phyloP scores from a whole-genome alignment of 768 basidiomycete species.

The Cystofilobasidium capitatum region DNA sequence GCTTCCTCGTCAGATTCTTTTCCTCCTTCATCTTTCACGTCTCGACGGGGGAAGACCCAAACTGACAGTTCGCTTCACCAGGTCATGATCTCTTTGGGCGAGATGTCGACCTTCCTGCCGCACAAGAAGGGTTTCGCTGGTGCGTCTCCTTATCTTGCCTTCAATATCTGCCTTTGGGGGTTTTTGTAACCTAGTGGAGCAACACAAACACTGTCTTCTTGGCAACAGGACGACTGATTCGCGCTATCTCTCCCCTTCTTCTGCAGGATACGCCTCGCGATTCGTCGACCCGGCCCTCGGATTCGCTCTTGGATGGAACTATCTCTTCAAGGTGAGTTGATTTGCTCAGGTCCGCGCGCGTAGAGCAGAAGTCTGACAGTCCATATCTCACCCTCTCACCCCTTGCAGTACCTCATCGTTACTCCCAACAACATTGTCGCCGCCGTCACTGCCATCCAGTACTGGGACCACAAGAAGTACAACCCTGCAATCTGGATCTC shows the following conservation, averaged over 20 bases:
- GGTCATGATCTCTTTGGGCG: constrained; percentile 19
- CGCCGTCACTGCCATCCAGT: constrained; percentile 47
- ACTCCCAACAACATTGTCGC: constrained; percentile 53
- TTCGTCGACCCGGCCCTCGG: constrained; percentile 60
- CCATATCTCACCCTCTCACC: too few relatives aligned
- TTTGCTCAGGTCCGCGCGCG: neutral
- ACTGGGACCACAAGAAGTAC: constrained; percentile 33
- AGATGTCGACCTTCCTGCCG: constrained; percentile 48
- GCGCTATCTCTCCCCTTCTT: neutral
- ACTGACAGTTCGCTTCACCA: constrained; percentile 37
- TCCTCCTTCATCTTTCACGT: constrained; percentile 19
- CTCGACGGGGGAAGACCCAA: constrained; percentile 51
- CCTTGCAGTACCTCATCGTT: constrained; percentile 48
- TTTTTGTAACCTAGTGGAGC: too few relatives aligned
- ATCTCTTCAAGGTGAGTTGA: constrained; percentile 41
- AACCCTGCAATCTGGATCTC: constrained; percentile 52
- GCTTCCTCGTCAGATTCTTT: constrained; percentile 38
- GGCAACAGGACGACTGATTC: neutral
- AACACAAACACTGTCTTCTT: too few relatives aligned
- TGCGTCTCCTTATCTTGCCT: neutral
- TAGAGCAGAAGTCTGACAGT: too few relatives aligned
- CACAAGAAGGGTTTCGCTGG: constrained; percentile 37
- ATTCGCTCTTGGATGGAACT: constrained; percentile 59
- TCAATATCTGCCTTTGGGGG: neutral
- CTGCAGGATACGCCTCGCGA: constrained; percentile 52